These are phyloP conservation scores for Maudiozyma turicensis DNA, from an alignment of 805 yeast genomes.

Conservation along the genomic window DNA sequence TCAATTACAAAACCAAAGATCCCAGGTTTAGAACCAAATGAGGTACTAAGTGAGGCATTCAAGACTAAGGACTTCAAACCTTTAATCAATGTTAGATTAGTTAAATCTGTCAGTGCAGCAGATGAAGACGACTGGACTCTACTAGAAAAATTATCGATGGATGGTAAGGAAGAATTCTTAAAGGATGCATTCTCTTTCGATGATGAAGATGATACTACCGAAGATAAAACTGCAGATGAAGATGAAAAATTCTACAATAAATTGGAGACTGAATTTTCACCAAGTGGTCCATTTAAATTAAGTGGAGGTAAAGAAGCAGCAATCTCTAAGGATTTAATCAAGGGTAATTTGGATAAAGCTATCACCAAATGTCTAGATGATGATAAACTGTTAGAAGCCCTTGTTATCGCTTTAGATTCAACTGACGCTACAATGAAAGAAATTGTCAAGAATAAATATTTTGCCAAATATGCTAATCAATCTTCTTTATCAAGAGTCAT, in stretches of 20 bases:
- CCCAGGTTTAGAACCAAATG: conserved; percentile 30
- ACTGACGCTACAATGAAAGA: conserved; percentile 46
- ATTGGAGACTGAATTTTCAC: conserved; percentile 32
- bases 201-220: conserved; percentile 21
- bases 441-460: conserved; percentile 64
- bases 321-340: conserved; percentile 43
- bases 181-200: conserved; percentile 34
- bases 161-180: conserved; percentile 44
- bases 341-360: conserved; percentile 57
- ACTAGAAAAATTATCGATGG: conserved; percentile 40
- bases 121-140: conserved; percentile 59
- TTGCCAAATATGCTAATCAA: conserved; percentile 41
- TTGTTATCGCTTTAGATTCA: conserved; percentile 67
- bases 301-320: conserved; percentile 37
- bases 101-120: conserved; percentile 30
- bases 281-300: conserved; percentile 45
- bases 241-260: conserved; percentile 32
- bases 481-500: conserved; percentile 63
- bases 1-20: conserved; percentile 31
- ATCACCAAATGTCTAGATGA: conserved; percentile 55
- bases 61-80: conserved; percentile 42
- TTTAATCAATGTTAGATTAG: conserved; percentile 47
- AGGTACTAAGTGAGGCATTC: conserved; percentile 46
- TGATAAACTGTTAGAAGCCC: conserved; percentile 65
- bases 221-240: conserved; percentile 14